Evolutionary conservation across 495 filamentous ascomycete species (phyloP).

Genomic region (Sphaerosporella brunnea): DNA sequence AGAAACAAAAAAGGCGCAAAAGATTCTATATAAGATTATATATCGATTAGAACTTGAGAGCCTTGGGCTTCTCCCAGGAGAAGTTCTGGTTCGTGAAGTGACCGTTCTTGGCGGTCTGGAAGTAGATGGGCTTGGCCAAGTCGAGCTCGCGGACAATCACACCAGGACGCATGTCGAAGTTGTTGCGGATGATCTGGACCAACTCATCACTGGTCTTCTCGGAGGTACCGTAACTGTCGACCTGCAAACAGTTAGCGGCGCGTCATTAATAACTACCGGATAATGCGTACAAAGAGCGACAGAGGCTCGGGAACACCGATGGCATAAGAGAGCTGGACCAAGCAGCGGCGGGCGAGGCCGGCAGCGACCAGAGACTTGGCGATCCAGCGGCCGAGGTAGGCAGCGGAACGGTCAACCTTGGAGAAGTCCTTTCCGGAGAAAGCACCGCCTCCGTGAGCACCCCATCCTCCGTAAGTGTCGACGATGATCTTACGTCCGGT

Average conservation of each 20-base stretch:
- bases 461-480: constrained; percentile 99
- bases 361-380: constrained; percentile 91
- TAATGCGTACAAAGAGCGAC: constrained; percentile 52
- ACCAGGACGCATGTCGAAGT: constrained; percentile 95
- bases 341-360: constrained; percentile 69
- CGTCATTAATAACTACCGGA: too few relatives aligned
- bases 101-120: constrained; percentile 91
- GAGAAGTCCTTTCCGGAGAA: constrained; percentile 99
- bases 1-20: constrained; percentile 14
- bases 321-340: constrained; percentile 97
- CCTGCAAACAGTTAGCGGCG: too few relatives aligned
- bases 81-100: constrained; percentile 99
- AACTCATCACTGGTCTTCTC: constrained; percentile 58
- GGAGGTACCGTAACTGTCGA: constrained; percentile 65
- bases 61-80: constrained; percentile 95
- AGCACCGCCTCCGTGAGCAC: constrained; percentile 97
- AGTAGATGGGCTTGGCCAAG: constrained; percentile 89
- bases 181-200: constrained; percentile 77
- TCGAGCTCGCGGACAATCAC: constrained; percentile 97
- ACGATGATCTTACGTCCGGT: constrained; percentile 99
- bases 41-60: constrained; percentile 71
- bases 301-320: constrained; percentile 97
- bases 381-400: constrained; percentile 94
- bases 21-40: constrained; percentile 21
- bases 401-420: constrained; percentile 96